phyloP scores from a whole-genome alignment of 192 early-diverging fungal genomes.

The Coemansia aciculifera region DNA sequence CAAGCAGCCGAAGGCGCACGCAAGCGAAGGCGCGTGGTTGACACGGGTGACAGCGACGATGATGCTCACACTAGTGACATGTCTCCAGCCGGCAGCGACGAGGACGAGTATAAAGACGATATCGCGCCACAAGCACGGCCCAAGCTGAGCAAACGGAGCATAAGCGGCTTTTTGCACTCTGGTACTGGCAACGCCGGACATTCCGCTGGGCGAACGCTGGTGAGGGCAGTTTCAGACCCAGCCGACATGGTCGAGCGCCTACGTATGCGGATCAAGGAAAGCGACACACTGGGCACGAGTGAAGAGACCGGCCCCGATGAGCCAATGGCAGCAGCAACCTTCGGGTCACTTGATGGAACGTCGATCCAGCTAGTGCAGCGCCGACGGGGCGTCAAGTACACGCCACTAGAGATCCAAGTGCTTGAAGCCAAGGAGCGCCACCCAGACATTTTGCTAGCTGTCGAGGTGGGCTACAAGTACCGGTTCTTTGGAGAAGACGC shows the following conservation, averaged over 20 bases:
- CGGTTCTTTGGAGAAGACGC: constrained; percentile 92
- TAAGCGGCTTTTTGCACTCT: constrained; percentile 11
- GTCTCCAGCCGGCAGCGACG: neutral
- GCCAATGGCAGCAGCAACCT: neutral
- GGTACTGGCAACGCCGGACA: constrained; percentile 7
- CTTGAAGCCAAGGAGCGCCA: constrained; percentile 70
- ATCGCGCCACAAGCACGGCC: neutral
- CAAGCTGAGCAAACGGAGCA: neutral
- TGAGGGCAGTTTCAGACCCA: constrained; percentile 27
- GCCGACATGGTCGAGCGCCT: constrained; percentile 27
- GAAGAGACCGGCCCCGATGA: neutral
- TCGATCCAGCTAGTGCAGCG: constrained; percentile 47
- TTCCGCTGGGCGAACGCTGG: constrained; percentile 15
- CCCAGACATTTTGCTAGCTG: constrained; percentile 72
- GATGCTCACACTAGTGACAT: neutral
- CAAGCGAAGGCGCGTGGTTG: constrained; percentile 15
- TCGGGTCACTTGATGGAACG: constrained; percentile 19
- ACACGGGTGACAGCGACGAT: constrained; percentile 4
- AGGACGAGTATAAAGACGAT: neutral
- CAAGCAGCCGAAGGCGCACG: neutral
- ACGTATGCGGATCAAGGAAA: constrained; percentile 26
- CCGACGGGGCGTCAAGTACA: constrained; percentile 56
- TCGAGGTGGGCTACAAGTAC: constrained; percentile 96
- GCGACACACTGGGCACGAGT: neutral
- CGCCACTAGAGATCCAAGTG: constrained; percentile 83